Percentiles rank a stretch among this genome's conserved stretches.
Evolutionary conservation across 1,284 basidiomycete genomes (phyloP).

Genomic region (Grifola frondosa): DNA sequence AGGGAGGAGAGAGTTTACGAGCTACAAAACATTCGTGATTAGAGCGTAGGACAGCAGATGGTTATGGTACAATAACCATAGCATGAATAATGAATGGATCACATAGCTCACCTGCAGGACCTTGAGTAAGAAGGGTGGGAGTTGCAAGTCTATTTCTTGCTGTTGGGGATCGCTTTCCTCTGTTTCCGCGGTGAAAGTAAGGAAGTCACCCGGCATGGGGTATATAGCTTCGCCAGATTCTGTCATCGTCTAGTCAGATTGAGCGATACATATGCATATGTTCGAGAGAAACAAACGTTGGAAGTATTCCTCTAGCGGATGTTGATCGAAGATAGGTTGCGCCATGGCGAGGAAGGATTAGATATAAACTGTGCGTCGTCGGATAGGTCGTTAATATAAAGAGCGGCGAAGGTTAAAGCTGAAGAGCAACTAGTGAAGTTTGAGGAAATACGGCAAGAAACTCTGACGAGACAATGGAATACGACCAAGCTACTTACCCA

Average conservation of each 20-base stretch:
- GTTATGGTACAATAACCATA: neutral
- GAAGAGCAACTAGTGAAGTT: too few species aligned
- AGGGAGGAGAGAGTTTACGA: conserved; percentile 32
- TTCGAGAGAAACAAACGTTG: conserved; percentile 45
- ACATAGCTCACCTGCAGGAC: conserved; percentile 17
- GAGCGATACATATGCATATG: neutral
- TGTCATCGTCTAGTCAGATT: conserved; percentile 24
- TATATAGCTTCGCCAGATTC: conserved; percentile 53
- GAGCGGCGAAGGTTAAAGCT: conserved; percentile 20
- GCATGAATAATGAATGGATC: neutral
- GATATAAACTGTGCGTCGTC: conserved; percentile 9
- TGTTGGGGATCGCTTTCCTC: too few species aligned
- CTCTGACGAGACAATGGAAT: neutral
- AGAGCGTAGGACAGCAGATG: neutral
- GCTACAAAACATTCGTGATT: conserved; percentile 21
- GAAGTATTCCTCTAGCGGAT: conserved; percentile 74
- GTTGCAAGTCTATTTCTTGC: conserved; percentile 6
- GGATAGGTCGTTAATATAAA: conserved; percentile 19
- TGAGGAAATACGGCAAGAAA: too few species aligned
- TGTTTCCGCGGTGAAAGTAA: conserved; percentile 21
- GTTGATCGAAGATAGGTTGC: conserved; percentile 73
- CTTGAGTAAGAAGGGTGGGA: conserved; percentile 11
- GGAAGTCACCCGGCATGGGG: conserved; percentile 23
- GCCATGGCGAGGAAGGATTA: conserved; percentile 50
- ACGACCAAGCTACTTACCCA: neutral